Conservation (phyloP, 352 stramenopile genomes). For the Pythium phragmiticola region DNA sequence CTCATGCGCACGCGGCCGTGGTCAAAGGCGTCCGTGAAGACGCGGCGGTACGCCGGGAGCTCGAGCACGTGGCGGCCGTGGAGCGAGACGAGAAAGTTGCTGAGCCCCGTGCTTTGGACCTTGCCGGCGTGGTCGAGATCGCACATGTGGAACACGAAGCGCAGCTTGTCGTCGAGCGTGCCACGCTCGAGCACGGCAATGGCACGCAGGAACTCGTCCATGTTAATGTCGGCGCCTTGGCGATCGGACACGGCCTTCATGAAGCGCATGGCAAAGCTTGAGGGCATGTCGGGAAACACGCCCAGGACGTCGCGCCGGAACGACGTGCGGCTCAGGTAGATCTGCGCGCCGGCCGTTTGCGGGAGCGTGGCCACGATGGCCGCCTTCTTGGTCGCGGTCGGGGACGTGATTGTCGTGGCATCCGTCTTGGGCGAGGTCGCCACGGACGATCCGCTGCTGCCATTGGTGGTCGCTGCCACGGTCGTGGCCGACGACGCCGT, state of each 20-base stretch:
- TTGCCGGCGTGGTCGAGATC: conserved; percentile 85
- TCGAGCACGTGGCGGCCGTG: conserved; percentile 78
- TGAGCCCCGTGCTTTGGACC: conserved; percentile 81
- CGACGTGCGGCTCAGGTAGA: conserved; percentile 77
- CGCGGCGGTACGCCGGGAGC: conserved; percentile 61
- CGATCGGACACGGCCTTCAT: conserved; percentile 87
- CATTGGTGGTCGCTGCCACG: conserved; percentile 1
- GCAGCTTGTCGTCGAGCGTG: conserved; percentile 70
- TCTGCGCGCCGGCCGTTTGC: conserved; percentile 73
- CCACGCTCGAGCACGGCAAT: conserved; percentile 76
- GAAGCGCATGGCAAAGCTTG: conserved; percentile 86
- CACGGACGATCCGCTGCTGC: conserved; percentile 5
- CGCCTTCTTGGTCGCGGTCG: conserved; percentile 30
- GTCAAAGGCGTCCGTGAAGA: conserved; percentile 82
- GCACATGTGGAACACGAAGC: conserved; percentile 88
- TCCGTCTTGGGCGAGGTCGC: conserved; percentile 53
- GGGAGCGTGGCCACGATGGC: conserved; percentile 36
- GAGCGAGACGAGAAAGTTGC: conserved; percentile 84
- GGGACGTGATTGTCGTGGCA: conserved; percentile 9
- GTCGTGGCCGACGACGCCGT: conserved; percentile 5
- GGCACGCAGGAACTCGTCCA: conserved; percentile 85
- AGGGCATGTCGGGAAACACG: conserved; percentile 89
- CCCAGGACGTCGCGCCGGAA: conserved; percentile 85
- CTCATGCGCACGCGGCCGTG: conserved; percentile 76
- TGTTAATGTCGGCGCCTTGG: conserved; percentile 82